Evolutionary conservation across 164 flowering plant genomes (phyloP).

Genomic region (Brasenia schreberi): DNA sequence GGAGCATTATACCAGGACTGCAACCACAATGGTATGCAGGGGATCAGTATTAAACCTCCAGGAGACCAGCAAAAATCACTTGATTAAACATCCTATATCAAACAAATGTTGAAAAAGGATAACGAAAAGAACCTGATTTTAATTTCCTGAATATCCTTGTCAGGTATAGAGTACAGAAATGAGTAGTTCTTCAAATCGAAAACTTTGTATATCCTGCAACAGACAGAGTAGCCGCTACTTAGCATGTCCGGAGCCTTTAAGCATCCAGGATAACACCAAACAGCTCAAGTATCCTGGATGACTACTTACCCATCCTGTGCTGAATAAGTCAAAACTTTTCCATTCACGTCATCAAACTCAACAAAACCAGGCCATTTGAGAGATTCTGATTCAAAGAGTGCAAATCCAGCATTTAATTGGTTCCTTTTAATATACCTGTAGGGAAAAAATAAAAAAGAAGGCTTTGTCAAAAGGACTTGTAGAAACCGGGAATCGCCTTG

Average conservation of each 20-base stretch:
- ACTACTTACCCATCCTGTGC: constrained; percentile 65
- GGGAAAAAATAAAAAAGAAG: not conserved
- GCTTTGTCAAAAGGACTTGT: not conserved
- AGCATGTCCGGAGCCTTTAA: too few species aligned
- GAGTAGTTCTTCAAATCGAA: constrained; percentile 89
- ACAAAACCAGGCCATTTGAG: constrained; percentile 98
- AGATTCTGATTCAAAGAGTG: constrained; percentile 91
- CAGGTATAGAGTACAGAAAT: constrained; percentile 87
- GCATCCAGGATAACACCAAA: not conserved
- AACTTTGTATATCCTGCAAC: constrained; percentile 74
- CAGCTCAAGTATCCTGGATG: constrained; percentile 1
- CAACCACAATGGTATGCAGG: not conserved
- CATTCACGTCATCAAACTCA: constrained; percentile 99
- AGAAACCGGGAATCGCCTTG: not conserved
- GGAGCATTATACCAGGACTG: constrained; percentile 92
- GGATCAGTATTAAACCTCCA: not conserved
- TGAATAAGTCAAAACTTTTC: constrained; percentile 90
- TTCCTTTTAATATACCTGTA: constrained; percentile 70
- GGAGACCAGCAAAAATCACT: not conserved
- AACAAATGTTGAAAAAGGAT: not conserved
- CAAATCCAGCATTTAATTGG: constrained; percentile 83
- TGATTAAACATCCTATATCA: not conserved
- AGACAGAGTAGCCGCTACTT: not conserved
- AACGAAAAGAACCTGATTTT: constrained; percentile 59
- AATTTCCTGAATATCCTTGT: constrained; percentile 87